A percentile compares a stretch with the other conserved stretches of the same genome.
These are phyloP conservation scores for Fusarium clavum DNA, from an alignment of 2,329 filamentous ascomycete species.

Conservation along the genomic window DNA sequence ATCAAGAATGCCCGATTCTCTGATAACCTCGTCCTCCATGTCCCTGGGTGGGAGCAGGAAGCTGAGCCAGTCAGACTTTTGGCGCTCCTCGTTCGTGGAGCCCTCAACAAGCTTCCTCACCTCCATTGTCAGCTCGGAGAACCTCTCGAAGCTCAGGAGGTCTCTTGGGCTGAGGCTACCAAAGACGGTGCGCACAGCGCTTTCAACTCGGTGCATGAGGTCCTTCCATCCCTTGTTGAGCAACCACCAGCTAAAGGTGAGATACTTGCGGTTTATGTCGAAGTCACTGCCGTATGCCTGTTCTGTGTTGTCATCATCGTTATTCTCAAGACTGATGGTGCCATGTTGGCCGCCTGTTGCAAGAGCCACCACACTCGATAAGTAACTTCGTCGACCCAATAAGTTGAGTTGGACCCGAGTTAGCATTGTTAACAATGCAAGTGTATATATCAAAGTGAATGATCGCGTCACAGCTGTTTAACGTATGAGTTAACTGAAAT, in stretches of 20 bases:
- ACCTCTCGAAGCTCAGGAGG: constrained; percentile 81
- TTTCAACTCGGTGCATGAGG: constrained; percentile 82
- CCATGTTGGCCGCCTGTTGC: constrained; percentile 79
- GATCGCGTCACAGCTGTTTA: constrained; percentile 83
- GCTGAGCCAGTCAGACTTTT: constrained; percentile 76
- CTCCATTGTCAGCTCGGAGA: constrained; percentile 83
- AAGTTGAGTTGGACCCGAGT: constrained; percentile 97
- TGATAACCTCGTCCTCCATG: constrained; percentile 85
- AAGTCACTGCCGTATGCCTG: constrained; percentile 92
- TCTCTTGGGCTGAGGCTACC: constrained; percentile 90
- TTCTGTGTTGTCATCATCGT: constrained; percentile 87
- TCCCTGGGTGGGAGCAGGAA: constrained; percentile 84
- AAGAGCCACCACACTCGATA: constrained; percentile 93
- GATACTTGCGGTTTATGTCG: constrained; percentile 92
- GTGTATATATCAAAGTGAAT: constrained; percentile 91
- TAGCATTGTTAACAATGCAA: constrained; percentile 88
- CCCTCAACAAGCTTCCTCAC: constrained; percentile 90
- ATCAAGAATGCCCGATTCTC: constrained; percentile 82
- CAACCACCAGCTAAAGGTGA: constrained; percentile 98
- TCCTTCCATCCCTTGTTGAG: constrained; percentile 90
- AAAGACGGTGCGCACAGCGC: constrained; percentile 90
- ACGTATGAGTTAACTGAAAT: constrained; percentile 19
- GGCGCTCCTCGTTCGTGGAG: constrained; percentile 54
- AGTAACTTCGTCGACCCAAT: constrained; percentile 92
- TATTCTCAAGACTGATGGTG: constrained; percentile 90